Base-by-base conservation (phyloP, 2,329 filamentous ascomycete species). In the Pseudophaeomoniella oleicola region DNA sequence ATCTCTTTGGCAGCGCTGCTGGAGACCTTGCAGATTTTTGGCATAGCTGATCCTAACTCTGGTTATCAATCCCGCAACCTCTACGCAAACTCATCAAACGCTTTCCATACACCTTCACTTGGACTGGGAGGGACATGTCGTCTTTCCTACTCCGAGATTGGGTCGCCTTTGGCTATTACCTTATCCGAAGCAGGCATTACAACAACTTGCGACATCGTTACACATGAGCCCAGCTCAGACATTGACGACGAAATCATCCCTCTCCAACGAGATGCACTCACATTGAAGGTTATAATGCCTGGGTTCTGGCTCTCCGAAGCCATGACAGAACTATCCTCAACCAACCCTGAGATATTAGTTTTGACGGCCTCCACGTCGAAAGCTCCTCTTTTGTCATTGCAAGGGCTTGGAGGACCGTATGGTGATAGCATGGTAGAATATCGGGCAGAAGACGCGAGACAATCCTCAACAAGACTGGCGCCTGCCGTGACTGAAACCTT, bases 221-320 rank as follows among this genome's bases (percentile, higher is more conserved):
- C 90, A 0, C 98, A 94, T 59, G 71, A 86, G 35, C 36, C 46
- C 19, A 11, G 4, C 34, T 9, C 17, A 10, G 10, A 34, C n/a
- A 73, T 81, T 12, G 78, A 85, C 30, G 70, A 74, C 12, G 79
- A 87, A 36, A 80, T 87, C 36, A 96, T 98, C 32, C 90, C 88
- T 0, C 85, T 98, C 46, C 77, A 88, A 50, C 75, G 86, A 19
- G 73, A 85, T 35, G 72, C 78, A 36, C 67, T 96, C 5, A 68
- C 75, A 5, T 81, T 94, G 63, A 98, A 96, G 56, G 85, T 94
- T 41, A 96, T 98, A 53, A 94, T 94, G 81, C 81, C 56, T n/a
- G 63, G 62, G 22, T 52, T 59, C 37, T 67, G 62, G 62, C 51
- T 70, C 14, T 57, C 66, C 41, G 66, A 69, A 44, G 64, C 67